Base-by-base conservation (phyloP, 768 basidiomycete genomes). In the Neoboletus brunneissimus region DNA sequence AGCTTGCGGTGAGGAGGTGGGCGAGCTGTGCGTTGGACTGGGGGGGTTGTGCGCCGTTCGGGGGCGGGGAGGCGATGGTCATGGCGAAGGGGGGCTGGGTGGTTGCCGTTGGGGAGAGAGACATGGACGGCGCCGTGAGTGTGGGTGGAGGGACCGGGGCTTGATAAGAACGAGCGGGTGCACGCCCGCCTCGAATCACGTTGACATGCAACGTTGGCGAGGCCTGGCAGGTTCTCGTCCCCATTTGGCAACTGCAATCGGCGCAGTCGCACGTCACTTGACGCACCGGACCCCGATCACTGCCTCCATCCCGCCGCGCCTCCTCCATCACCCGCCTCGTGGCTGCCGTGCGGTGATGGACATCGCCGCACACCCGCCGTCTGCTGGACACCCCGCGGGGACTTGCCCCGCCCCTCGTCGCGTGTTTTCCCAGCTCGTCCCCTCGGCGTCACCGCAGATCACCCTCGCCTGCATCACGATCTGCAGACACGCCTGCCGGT, bases 21-120 rank as follows among this genome's bases (percentile, higher is more conserved):
- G 86, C 85, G 64, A 88, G 82, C 55, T 81, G 78, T 1, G 83
- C 72, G 61, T 82, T 76, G 18, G 78, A 76, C 27, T 71, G 67
- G 6, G 56, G 27, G 29, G 59, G 0, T 1, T 10, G 8, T 18
- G 65, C 11, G 4, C 57, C 60, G 34, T 62, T 62, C 0, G 70
- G 58, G 2, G 68, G 66, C 0, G 57, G 41, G 45, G 64, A 42
- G n/a, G 66, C 0, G 45, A 62, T 40, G 55, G 31, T 22, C 41
- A 23, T 23, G 47, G 11, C 13, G 37, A 40, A 16, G 29, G 9
- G 16, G 16, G 43, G 43, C 9, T 44, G 23, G 3, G 43, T 25
- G 10, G 43, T 16, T 0, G 25, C 16, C 2, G 66, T 60, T 5
- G 66, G 64, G 0, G 67, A 59, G 56, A 52, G 31, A 23, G 68